A percentile compares a stretch with the other conserved stretches of the same genome.
phyloP scores from a whole-genome alignment of 331 rosid genomes.

The Quercus tomentella region DNA sequence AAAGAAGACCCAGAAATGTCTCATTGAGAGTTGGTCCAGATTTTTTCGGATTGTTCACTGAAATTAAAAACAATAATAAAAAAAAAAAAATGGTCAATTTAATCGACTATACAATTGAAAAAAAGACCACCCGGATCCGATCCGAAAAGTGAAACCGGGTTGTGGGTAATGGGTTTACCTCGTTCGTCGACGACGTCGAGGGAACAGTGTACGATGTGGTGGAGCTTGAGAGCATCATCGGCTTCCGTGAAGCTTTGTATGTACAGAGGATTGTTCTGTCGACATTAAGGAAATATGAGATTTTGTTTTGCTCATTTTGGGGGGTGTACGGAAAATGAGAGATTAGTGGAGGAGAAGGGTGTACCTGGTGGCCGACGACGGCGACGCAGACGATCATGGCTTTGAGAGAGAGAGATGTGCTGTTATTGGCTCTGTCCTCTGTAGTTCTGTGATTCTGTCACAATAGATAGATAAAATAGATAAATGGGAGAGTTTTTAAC shows the following conservation, averaged over 20 bases:
- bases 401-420: no score
- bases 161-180: conserved; percentile 33
- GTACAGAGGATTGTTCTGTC: conserved; percentile 85
- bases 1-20: conserved; percentile 81
- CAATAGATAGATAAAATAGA: no score
- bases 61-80: not conserved
- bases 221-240: conserved; percentile 96
- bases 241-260: conserved; percentile 98
- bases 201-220: conserved; percentile 93
- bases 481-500: no score
- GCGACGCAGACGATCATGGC: conserved; percentile 88
- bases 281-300: not conserved
- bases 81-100: no score
- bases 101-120: not conserved
- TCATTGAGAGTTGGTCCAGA: conserved; percentile 78
- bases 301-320: no score
- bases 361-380: conserved; percentile 94
- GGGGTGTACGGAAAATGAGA: not conserved
- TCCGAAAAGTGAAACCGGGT: no score
- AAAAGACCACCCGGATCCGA: no score
- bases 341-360: not conserved
- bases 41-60: conserved; percentile 92
- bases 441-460: no score
- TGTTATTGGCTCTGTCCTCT: no score
- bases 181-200: conserved; percentile 94